Base-by-base conservation (phyloP, 2,329 filamentous ascomycete genomes). In the Dendryphion nanum region DNA sequence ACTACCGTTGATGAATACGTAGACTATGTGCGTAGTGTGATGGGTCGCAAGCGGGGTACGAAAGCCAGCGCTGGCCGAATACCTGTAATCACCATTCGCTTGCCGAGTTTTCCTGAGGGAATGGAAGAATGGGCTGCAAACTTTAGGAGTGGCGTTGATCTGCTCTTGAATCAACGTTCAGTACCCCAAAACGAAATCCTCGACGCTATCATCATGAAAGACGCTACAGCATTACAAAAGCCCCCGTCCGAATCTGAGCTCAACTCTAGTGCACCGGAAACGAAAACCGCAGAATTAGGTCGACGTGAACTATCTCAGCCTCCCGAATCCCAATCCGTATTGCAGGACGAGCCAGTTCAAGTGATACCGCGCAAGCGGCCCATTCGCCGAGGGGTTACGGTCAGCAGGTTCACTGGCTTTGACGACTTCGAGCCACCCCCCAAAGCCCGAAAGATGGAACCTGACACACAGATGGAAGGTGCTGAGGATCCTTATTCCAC, bases 151-250 rank as follows among this genome's bases (percentile, higher is more conserved):
- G 70, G 81, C 6, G 78, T 94, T 13, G 86, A 89, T 2, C 62
- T 83, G 15, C 74, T 80, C 31, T 76, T 94, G 10, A 84, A 89
- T 44, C 89, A 95, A 60, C 81, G 89, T 4, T 82, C 89, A 2
- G 83, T 96, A 37, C 82, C 91, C 51, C 89, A 96, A 57, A 89
- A 85, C 41, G 90, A 96, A 53, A 95, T 98, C 45, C 74, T 98
- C 2, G 89, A 95, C 62, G 86, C 86, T 1, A 93, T 98, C 31
- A 69, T 97, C 18, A 81, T 74, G n/a, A 85, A 85, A 35, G 84
- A 97, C 66, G 80, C 88, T 5, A 80, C 77, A 42, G 76, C 78
- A 30, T 72, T 97, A 15, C 82, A 86, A 41, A 78, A 82, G 24
- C 77, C 82, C 5, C 75, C 94, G 5, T 64, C 68, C 10, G 64